Evolutionary conservation across 2,329 filamentous ascomycete genomes (phyloP), one percentile per base, ranked within the genome.

Genomic region (Camptophora hylomeconis): DNA sequence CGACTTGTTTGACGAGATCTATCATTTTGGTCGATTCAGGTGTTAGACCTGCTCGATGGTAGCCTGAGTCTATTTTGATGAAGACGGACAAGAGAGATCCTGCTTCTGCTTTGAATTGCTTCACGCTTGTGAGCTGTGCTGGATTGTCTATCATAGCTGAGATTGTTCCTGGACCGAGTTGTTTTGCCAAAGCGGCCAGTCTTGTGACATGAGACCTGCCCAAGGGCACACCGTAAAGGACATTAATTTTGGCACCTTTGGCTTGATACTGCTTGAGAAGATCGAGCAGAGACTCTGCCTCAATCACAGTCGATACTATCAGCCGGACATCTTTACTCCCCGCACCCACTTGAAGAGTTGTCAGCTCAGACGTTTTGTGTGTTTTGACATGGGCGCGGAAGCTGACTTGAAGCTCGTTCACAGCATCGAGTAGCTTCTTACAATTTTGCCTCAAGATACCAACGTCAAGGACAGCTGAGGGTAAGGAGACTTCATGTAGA

Each of bases 311-410:
- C 1, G 79, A 86, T 1, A 76, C 73, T 18, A 86, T 65, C 30
- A 87, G 59, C 20, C 76, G 72, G 12, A 63, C 56, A 4, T 67
- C 65, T 28, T 56, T 47, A 24, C 55, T 44, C 31, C 61, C 47
- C 16, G 63, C 51, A 6, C 78, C 77, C n/a, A 83, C 71, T 65
- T 86, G 79, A 14, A 83, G 53, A 29, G 63, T 61, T 2, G 76
- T 67, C 27, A 81, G 52, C 49, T 83, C 69, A 5, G 60, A 57
- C 1, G 79, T 83, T 60, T 89, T 89, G 52, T 89, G 81, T 13
- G 79, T 84, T 56, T 89, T 89, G 35, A 87, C 72, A 50, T 89
- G 81, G 1, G 77, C 75, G 34, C 81, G 63, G 59, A 82, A 87
- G 5, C 64, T 66, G 14, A 86, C 60, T 0, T 64, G 60, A 9